phyloP scores from a whole-genome alignment of 2,329 filamentous ascomycete genomes.

The Pseudogymnoascus sp. region DNA sequence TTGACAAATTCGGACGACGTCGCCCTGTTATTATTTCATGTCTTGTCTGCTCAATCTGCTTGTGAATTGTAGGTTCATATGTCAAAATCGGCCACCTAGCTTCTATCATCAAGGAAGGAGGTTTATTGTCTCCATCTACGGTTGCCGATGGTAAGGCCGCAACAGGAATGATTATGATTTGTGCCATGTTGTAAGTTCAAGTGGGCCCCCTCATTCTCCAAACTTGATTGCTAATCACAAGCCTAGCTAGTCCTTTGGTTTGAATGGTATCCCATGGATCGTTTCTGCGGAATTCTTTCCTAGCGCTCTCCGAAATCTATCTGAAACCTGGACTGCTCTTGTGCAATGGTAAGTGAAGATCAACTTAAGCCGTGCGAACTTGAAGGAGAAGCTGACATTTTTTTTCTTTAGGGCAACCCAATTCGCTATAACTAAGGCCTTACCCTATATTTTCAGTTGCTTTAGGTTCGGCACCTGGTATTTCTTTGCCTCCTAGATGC shows the following conservation, averaged over 20 bases:
- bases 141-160: constrained; percentile 43
- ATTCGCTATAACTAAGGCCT: constrained; percentile 37
- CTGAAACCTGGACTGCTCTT: constrained; percentile 11
- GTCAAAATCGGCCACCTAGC: constrained; percentile 44
- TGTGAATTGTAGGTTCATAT: constrained; percentile 47
- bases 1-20: constrained; percentile 35
- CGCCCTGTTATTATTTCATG: constrained; percentile 41
- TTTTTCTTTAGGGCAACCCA: constrained; percentile 34
- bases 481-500: constrained; percentile 48
- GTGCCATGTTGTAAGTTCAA: constrained; percentile 24
- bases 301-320: constrained; percentile 10
- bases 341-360: neutral
- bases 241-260: constrained; percentile 28
- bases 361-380: neutral
- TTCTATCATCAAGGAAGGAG: constrained; percentile 27
- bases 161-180: constrained; percentile 49
- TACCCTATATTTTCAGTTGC: constrained; percentile 39
- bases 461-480: constrained; percentile 47
- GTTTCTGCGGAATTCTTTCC: constrained; percentile 14
- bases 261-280: constrained; percentile 14
- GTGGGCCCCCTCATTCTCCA: neutral
- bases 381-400: constrained; percentile 19
- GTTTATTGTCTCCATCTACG: constrained; percentile 35
- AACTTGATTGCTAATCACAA: neutral
- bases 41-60: constrained; percentile 39